Percentiles rank a stretch among this genome's conserved stretches.
Conservation (phyloP, 1,284 basidiomycete species). For the Hortiboletus rubellus region DNA sequence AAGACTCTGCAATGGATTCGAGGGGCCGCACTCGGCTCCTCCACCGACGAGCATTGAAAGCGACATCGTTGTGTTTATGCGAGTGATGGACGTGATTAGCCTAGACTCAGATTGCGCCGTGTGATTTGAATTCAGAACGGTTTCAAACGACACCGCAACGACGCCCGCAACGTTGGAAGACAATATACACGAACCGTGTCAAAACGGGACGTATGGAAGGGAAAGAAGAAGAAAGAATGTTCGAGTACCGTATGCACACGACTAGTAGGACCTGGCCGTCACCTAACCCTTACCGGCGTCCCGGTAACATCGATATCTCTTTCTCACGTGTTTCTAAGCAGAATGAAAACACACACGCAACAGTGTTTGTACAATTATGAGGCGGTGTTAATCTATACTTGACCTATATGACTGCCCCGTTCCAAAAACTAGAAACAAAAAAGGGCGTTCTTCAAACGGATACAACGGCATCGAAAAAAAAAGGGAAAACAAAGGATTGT, state of each 20-base stretch:
- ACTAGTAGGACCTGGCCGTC: background rate
- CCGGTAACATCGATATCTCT: background rate
- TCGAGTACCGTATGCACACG: background rate
- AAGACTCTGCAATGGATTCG: slow-evolving; percentile 76
- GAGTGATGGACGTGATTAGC: background rate
- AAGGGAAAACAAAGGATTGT: background rate
- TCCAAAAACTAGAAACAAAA: slow-evolving; percentile 20
- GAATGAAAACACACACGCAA: background rate
- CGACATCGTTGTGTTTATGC: slow-evolving; percentile 55
- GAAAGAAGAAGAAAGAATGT: background rate
- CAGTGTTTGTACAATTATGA: slow-evolving; percentile 32
- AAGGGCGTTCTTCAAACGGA: slow-evolving; percentile 12
- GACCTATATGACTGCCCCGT: slow-evolving; percentile 19
- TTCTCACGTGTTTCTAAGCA: slow-evolving; percentile 23
- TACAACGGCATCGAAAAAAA: slow-evolving; percentile 9
- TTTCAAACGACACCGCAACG: background rate
- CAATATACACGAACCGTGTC: background rate
- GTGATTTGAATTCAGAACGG: background rate
- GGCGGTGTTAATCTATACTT: slow-evolving; percentile 30
- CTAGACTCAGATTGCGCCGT: too few species aligned
- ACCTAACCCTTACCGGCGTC: background rate
- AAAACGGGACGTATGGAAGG: background rate
- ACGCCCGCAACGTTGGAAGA: background rate
- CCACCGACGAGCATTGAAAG: slow-evolving; percentile 71
- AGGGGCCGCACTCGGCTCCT: slow-evolving; percentile 78